phyloP scores from a whole-genome alignment of 306 rosid genomes.

The Pachyrhizus erosus region DNA sequence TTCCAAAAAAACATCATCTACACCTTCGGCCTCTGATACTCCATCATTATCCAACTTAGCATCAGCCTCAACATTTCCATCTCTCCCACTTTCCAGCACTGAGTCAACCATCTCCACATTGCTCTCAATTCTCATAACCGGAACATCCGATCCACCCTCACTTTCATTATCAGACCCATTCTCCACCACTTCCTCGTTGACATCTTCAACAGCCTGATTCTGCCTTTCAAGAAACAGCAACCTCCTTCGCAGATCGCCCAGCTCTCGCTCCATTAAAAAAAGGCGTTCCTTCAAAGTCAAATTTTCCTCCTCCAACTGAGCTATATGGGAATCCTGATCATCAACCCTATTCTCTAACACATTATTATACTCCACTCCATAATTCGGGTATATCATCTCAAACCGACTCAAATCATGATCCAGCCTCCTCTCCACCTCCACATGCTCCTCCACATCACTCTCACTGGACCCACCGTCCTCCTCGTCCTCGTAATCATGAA shows the following conservation, averaged over 20 bases:
- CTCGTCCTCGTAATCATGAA: slow-evolving; percentile 58
- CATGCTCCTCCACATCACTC: slow-evolving; percentile 88
- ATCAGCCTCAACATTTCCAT: slow-evolving; percentile 35
- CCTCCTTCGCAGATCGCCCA: slow-evolving; percentile 81
- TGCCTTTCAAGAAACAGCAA: slow-evolving; percentile 65
- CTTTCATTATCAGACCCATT: slow-evolving; percentile 61
- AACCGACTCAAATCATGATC: slow-evolving; percentile 94
- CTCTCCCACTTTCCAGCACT: slow-evolving; percentile 45
- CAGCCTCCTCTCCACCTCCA: slow-evolving; percentile 91
- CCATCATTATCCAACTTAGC: slow-evolving; percentile 40
- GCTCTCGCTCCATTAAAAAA: slow-evolving; percentile 86
- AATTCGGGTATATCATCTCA: slow-evolving; percentile 88
- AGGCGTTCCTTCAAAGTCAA: slow-evolving; percentile 88
- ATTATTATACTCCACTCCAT: slow-evolving; percentile 79
- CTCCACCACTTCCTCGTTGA: slow-evolving; percentile 69
- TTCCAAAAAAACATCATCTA: slow-evolving; percentile 54
- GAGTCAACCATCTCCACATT: slow-evolving; percentile 56
- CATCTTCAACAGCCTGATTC: slow-evolving; percentile 57
- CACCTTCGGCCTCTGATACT: slow-evolving; percentile 48
- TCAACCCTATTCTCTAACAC: slow-evolving; percentile 86
- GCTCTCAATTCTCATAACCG: slow-evolving; percentile 51
- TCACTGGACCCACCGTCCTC: slow-evolving; percentile 82
- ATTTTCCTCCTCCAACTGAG: slow-evolving; percentile 93
- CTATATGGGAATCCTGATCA: slow-evolving; percentile 94
- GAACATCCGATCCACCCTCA: slow-evolving; percentile 59